Conservation (phyloP, 129 eudicot species). For the Lonicera japonica region DNA sequence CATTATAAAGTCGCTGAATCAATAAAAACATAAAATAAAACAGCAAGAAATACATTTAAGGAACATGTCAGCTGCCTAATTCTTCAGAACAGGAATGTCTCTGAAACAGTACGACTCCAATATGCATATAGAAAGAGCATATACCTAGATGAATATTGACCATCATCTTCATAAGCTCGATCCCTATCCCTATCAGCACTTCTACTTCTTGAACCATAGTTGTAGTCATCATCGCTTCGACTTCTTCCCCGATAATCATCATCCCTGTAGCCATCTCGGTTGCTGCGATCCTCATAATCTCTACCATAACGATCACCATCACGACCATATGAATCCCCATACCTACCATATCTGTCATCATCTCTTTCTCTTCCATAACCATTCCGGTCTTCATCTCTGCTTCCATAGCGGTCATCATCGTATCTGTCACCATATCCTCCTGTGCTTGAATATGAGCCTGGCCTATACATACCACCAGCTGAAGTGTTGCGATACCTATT, state of each 20-base stretch:
- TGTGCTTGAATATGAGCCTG: constrained; percentile 50
- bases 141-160: constrained; percentile 78
- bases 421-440: constrained; percentile 52
- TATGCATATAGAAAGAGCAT: background rate
- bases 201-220: constrained; percentile 65
- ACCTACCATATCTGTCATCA: constrained; percentile 49
- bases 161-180: constrained; percentile 70
- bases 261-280: constrained; percentile 62
- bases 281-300: constrained; percentile 53
- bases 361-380: constrained; percentile 82
- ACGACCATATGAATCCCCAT: constrained; percentile 58
- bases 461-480: constrained; percentile 58
- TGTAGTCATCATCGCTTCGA: constrained; percentile 55
- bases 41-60: no score
- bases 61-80: no score
- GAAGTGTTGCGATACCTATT: constrained; percentile 77
- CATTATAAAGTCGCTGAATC: background rate
- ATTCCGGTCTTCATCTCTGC: constrained; percentile 58
- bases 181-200: constrained; percentile 77
- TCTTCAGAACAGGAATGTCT: background rate
- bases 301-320: constrained; percentile 53
- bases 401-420: constrained; percentile 55
- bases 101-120: background rate
- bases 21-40: background rate
- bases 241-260: constrained; percentile 84